Evolutionary conservation across 306 rosid genomes (phyloP).

Genomic region (Notholithocarpus densiflorus): DNA sequence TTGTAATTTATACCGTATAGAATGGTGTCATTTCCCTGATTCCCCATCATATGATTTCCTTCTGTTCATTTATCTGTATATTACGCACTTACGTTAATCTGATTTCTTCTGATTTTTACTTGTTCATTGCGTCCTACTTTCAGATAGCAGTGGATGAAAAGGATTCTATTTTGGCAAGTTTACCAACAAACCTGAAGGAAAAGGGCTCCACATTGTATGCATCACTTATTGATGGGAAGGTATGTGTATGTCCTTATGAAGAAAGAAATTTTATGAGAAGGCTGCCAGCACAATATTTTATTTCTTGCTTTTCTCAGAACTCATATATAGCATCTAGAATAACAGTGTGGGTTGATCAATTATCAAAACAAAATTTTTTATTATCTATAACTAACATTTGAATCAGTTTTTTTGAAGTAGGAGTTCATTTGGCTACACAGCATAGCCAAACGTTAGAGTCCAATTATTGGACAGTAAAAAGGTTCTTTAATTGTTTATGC

Average conservation of each 20-base stretch:
- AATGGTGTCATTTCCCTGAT: slow-evolving; percentile 8
- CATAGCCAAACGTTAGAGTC: slow-evolving; percentile 12
- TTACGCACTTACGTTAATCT: background rate
- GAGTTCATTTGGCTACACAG: background rate
- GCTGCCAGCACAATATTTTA: background rate
- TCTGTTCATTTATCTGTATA: background rate
- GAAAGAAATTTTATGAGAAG: slow-evolving; percentile 5
- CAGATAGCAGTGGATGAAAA: slow-evolving; percentile 78
- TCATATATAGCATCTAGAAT: background rate
- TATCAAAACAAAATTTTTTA: background rate
- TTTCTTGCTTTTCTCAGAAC: background rate
- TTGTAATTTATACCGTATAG: background rate
- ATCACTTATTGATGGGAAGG: slow-evolving; percentile 81
- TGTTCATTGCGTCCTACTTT: slow-evolving; percentile 5
- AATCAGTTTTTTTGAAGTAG: background rate
- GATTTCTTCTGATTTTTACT: slow-evolving; percentile 8
- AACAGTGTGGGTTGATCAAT: background rate
- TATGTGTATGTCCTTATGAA: slow-evolving; percentile 23
- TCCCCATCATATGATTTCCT: slow-evolving; percentile 8
- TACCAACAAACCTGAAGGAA: slow-evolving; percentile 66
- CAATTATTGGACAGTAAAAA: background rate
- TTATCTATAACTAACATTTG: background rate
- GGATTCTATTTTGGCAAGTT: slow-evolving; percentile 66
- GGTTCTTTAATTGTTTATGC: background rate
- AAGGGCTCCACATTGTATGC: slow-evolving; percentile 62